These are phyloP conservation scores for Suhomyces taliae DNA, from an alignment of 1,139 yeast species.

Conservation along the genomic window DNA sequence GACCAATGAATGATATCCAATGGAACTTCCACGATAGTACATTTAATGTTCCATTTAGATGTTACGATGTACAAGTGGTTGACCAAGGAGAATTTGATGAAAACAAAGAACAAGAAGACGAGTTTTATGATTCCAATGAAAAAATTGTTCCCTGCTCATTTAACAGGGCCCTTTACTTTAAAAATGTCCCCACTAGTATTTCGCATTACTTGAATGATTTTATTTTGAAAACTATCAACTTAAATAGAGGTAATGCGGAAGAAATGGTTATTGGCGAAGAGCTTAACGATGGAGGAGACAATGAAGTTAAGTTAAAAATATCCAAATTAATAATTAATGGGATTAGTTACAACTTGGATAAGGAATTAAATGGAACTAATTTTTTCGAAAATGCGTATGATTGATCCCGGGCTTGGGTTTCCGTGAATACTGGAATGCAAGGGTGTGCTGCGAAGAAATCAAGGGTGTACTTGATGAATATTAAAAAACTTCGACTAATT, in stretches of 20 bases:
- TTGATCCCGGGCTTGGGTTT: background rate
- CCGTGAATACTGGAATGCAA: too few relatives aligned
- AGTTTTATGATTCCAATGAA: slow-evolving; percentile 28
- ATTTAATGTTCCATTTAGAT: slow-evolving; percentile 31
- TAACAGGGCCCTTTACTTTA: slow-evolving; percentile 14
- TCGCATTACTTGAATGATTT: slow-evolving; percentile 38
- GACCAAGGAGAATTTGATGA: slow-evolving; percentile 45
- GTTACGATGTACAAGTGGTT: slow-evolving; percentile 33
- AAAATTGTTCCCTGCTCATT: slow-evolving; percentile 21
- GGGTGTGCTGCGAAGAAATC: too few relatives aligned
- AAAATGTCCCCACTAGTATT: slow-evolving; percentile 24
- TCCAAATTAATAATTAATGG: slow-evolving; percentile 36
- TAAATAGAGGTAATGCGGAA: slow-evolving; percentile 48
- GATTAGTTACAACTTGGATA: slow-evolving; percentile 35
- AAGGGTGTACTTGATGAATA: too few relatives aligned
- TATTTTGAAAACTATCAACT: slow-evolving; percentile 29
- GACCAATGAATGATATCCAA: slow-evolving; percentile 25
- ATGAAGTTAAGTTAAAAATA: slow-evolving; percentile 28
- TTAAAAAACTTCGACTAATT: too few relatives aligned
- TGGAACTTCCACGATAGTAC: slow-evolving; percentile 41
- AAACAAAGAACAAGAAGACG: slow-evolving; percentile 21
- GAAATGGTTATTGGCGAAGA: slow-evolving; percentile 27
- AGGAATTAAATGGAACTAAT: slow-evolving; percentile 46
- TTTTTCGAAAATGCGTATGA: slow-evolving; percentile 32
- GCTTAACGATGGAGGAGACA: slow-evolving; percentile 25